Evolutionary conservation across 495 filamentous ascomycete species (phyloP).

Genomic region (Xylaria bambusicola): DNA sequence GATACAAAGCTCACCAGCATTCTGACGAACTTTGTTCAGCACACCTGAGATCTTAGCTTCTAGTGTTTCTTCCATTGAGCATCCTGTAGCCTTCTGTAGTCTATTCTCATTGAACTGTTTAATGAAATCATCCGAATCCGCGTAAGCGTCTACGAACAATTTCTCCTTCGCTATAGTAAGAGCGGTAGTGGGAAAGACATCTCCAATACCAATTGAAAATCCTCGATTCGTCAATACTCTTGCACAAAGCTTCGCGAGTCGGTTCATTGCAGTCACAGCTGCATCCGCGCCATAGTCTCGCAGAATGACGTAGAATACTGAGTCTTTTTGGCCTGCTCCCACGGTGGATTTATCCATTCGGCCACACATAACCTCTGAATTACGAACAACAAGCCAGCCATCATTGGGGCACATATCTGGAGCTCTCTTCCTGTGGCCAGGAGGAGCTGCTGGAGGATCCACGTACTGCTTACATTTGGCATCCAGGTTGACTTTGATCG

Average conservation of each 20-base stretch:
- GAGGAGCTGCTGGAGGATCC: conserved; percentile 36
- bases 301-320: conserved; percentile 93
- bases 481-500: conserved; percentile 87
- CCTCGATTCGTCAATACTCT: conserved; percentile 86
- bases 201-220: conserved; percentile 94
- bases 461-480: conserved; percentile 86
- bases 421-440: conserved; percentile 41
- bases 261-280: conserved; percentile 90
- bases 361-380: conserved; percentile 97
- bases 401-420: conserved; percentile 84
- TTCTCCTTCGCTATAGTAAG: conserved; percentile 70
- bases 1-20: conserved; percentile 90
- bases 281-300: conserved; percentile 90
- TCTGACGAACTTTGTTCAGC: conserved; percentile 84
- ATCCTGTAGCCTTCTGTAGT: conserved; percentile 81
- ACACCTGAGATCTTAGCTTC: conserved; percentile 90
- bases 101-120: conserved; percentile 73
- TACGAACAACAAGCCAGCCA: conserved; percentile 85
- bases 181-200: conserved; percentile 77
- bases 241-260: conserved; percentile 86
- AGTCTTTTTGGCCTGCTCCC: conserved; percentile 95
- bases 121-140: conserved; percentile 82
- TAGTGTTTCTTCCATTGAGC: conserved; percentile 86
- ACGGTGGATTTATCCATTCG: conserved; percentile 97
- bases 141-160: conserved; percentile 78